These are phyloP conservation scores for Cyclaneusma minus DNA, from an alignment of 2,329 filamentous ascomycete species.

Conservation along the genomic window DNA sequence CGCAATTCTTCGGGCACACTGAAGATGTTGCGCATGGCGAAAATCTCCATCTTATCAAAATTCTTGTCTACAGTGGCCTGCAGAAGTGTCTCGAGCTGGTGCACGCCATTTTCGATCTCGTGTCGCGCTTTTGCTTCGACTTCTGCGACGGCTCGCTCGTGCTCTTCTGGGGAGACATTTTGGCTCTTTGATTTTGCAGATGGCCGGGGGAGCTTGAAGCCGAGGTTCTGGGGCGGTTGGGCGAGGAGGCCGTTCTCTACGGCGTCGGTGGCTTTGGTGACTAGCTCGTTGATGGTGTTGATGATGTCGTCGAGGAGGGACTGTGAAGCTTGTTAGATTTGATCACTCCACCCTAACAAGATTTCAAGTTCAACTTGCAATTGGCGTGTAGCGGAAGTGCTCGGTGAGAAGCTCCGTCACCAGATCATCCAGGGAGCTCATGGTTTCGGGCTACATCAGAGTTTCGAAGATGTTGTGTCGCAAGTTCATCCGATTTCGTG, in stretches of 20 bases:
- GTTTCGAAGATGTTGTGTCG: no score
- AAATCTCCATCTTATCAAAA: conserved; percentile 80
- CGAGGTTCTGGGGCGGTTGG: conserved; percentile 59
- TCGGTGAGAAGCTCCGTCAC: conserved; percentile 71
- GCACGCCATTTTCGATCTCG: conserved; percentile 80
- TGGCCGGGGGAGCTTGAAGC: conserved; percentile 47
- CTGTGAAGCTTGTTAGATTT: conserved; percentile 28
- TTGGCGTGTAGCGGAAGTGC: conserved; percentile 86
- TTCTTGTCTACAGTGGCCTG: conserved; percentile 72
- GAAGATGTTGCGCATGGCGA: conserved; percentile 73
- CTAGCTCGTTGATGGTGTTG: conserved; percentile 86
- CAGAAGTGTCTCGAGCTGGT: conserved; percentile 69
- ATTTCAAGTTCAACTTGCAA: conserved; percentile 40
- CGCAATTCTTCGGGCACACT: conserved; percentile 56
- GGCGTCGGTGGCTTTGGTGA: conserved; percentile 76
- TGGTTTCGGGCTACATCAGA: conserved; percentile 2
- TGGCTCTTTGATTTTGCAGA: conserved; percentile 27
- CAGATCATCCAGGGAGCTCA: no score
- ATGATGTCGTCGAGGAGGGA: conserved; percentile 95
- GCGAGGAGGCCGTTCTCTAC: conserved; percentile 70
- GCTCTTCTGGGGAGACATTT: conserved; percentile 23
- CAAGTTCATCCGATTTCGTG: no score
- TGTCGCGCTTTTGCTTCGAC: conserved; percentile 35
- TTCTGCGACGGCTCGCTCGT: conserved; percentile 16
- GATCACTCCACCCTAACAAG: conserved; percentile 5